Conservation (phyloP, 2,329 filamentous ascomycete genomes). For the Talaromyces sp. region DNA sequence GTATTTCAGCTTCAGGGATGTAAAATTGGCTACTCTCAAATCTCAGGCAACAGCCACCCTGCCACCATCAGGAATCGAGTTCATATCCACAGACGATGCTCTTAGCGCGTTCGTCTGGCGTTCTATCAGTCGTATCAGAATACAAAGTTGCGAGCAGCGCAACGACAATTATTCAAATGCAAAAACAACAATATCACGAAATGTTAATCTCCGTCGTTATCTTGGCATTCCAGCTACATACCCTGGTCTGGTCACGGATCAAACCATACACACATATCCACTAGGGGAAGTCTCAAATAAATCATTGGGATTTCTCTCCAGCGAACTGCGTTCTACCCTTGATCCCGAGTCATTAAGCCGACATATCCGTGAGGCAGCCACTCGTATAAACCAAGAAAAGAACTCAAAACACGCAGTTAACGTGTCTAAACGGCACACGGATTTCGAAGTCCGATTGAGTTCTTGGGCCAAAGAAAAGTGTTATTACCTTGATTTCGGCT, state of each 20-base stretch:
- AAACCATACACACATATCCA: slow-evolving; percentile 41
- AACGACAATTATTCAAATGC: neutral
- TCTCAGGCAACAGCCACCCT: slow-evolving; percentile 22
- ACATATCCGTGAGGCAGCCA: slow-evolving; percentile 43
- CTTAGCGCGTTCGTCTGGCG: slow-evolving; percentile 54
- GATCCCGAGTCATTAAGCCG: slow-evolving; percentile 35
- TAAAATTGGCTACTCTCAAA: neutral
- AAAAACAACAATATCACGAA: slow-evolving; percentile 43
- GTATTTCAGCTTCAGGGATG: slow-evolving; percentile 1
- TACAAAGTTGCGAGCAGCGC: slow-evolving; percentile 30
- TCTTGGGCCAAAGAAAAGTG: slow-evolving; percentile 53
- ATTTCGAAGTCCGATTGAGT: slow-evolving; percentile 51
- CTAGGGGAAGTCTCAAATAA: slow-evolving; percentile 29
- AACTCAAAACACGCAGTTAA: slow-evolving; percentile 22
- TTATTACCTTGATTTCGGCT: slow-evolving; percentile 49
- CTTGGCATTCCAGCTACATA: slow-evolving; percentile 46
- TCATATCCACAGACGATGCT: slow-evolving; percentile 55
- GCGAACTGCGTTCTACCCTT: slow-evolving; percentile 40
- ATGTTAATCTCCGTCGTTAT: slow-evolving; percentile 48
- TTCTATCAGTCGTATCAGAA: slow-evolving; percentile 42
- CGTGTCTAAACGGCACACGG: slow-evolving; percentile 34
- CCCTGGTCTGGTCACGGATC: slow-evolving; percentile 49
- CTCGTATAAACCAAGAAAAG: slow-evolving; percentile 23
- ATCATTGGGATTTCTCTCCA: slow-evolving; percentile 38
- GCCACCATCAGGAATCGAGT: slow-evolving; percentile 28